Conservation (phyloP, 768 basidiomycete genomes). For the Leccinum arenicola region DNA sequence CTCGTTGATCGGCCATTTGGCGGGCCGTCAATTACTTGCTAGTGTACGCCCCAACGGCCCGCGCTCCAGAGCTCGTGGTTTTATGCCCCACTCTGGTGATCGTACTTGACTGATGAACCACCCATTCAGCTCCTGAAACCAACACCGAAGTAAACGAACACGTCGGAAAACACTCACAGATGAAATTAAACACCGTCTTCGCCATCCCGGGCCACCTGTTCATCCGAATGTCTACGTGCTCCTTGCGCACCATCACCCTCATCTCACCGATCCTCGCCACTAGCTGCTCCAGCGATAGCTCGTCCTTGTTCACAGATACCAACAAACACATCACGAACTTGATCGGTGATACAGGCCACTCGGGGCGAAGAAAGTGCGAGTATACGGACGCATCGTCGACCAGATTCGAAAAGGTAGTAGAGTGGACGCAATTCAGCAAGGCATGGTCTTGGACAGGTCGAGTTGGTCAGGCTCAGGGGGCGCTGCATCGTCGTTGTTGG, state of each 20-base stretch:
- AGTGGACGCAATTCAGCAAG: constrained; percentile 35
- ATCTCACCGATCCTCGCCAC: constrained; percentile 46
- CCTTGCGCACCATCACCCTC: constrained; percentile 49
- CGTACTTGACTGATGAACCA: no score
- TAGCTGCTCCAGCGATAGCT: constrained; percentile 38
- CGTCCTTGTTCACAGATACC: constrained; percentile 47
- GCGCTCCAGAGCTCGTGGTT: no score
- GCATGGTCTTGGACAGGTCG: constrained; percentile 29
- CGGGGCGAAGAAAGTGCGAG: constrained; percentile 36
- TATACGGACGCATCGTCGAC: constrained; percentile 36
- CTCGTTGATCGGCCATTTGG: no score
- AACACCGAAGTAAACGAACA: no score
- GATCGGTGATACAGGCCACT: constrained; percentile 58
- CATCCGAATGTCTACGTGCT: constrained; percentile 63
- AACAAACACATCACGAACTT: constrained; percentile 62
- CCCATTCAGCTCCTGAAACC: no score
- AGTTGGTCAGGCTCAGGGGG: neutral
- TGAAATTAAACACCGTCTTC: constrained; percentile 53
- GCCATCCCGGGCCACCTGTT: constrained; percentile 48
- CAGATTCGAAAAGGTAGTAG: constrained; percentile 47
- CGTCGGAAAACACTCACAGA: constrained; percentile 29
- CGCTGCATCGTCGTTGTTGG: neutral
- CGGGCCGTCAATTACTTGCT: no score
- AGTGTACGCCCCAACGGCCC: no score
- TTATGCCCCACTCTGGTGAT: no score